These are phyloP conservation scores for Russula griseocarnosa DNA, from an alignment of 768 basidiomycete genomes.

Conservation along the genomic window DNA sequence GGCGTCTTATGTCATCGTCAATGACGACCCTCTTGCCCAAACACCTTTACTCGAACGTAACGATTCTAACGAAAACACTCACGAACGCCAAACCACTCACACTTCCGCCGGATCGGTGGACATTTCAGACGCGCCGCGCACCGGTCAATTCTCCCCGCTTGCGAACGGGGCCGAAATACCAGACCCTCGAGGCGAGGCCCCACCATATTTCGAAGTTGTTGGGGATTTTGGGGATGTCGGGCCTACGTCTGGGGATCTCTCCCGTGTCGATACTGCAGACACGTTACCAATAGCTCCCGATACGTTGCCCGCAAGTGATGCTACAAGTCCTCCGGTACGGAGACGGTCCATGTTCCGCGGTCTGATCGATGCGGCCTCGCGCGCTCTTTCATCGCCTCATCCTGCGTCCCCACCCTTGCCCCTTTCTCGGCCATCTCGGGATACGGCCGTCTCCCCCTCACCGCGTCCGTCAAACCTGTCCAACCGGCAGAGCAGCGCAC, in stretches of 20 bases:
- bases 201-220: conserved; percentile 58
- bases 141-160: conserved; percentile 12
- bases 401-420: not conserved
- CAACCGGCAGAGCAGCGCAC: conserved; percentile 17
- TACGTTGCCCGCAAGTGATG: not conserved
- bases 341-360: conserved; percentile 47
- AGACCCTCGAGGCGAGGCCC: conserved; percentile 58
- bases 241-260: conserved; percentile 13
- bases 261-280: conserved; percentile 22
- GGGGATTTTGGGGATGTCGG: conserved; percentile 33
- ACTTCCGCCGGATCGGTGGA: conserved; percentile 25
- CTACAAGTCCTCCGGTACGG: conserved; percentile 11
- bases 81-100: conserved; percentile 18
- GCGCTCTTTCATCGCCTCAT: conserved; percentile 19
- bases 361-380: conserved; percentile 25
- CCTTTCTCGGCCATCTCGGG: conserved; percentile 5
- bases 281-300: conserved; percentile 23
- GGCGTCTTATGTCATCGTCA: conserved; percentile 22
- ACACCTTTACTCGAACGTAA: conserved; percentile 25
- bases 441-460: not conserved
- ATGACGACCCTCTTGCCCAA: conserved; percentile 22
- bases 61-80: conserved; percentile 15
- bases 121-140: conserved; percentile 8
- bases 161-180: conserved; percentile 30
- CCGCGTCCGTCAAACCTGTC: conserved; percentile 24